Evolutionary conservation across 2,329 filamentous ascomycete genomes (phyloP).

Genomic region (Trichophyton mentagrophytes): DNA sequence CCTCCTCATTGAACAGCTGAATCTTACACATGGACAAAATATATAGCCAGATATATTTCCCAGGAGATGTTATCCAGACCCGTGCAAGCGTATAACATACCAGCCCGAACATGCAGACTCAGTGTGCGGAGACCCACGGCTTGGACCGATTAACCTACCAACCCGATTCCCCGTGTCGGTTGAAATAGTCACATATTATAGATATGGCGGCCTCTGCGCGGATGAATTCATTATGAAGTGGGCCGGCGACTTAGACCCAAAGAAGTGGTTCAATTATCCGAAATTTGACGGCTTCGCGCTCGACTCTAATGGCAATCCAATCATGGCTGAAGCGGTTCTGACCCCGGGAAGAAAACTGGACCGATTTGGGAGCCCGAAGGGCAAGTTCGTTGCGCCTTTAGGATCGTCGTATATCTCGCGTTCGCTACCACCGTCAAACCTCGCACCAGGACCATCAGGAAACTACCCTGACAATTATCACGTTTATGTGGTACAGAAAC

Average conservation of each 20-base stretch:
- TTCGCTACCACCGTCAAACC: not conserved
- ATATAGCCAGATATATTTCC: not conserved
- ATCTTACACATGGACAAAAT: not conserved
- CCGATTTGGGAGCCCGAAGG: not conserved
- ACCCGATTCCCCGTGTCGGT: not conserved
- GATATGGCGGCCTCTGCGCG: not conserved
- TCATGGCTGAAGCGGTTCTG: not conserved
- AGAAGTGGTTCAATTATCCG: not conserved
- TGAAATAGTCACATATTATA: not conserved
- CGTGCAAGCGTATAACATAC: not conserved
- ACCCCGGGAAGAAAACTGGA: not conserved
- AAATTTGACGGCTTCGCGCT: not conserved
- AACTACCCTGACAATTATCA: constrained; percentile 5
- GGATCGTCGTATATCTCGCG: constrained; percentile 1
- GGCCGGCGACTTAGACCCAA: not conserved
- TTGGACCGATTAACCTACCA: not conserved
- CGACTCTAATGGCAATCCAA: not conserved
- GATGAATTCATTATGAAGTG: constrained; percentile 3
- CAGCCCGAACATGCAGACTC: not conserved
- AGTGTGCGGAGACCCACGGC: not conserved
- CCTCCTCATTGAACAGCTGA: not conserved
- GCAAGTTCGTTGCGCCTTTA: constrained; percentile 3
- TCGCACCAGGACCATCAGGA: not conserved
- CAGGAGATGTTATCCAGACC: not conserved
- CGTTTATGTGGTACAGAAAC: not conserved